Percentiles rank a stretch among this genome's conserved stretches.
These are phyloP conservation scores for Flaveria robusta DNA, from an alignment of 129 eudicot genomes.

Conservation along the genomic window DNA sequence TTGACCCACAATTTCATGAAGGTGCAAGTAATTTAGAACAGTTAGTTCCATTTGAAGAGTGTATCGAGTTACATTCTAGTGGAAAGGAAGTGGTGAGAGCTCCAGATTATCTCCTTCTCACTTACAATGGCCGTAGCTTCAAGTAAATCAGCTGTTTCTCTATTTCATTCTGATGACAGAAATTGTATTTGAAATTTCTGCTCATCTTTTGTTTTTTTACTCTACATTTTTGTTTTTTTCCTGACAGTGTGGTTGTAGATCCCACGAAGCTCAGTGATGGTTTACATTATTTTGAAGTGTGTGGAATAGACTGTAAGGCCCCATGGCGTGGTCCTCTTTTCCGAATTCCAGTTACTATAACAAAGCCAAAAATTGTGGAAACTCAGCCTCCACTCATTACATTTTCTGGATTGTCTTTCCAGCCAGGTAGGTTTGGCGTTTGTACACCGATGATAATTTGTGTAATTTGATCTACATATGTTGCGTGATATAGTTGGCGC, in stretches of 20 bases:
- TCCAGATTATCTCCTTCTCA: slow-evolving; percentile 90
- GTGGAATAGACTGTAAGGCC: slow-evolving; percentile 81
- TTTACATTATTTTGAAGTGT: slow-evolving; percentile 85
- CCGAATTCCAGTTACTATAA: slow-evolving; percentile 88
- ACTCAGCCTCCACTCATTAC: slow-evolving; percentile 66
- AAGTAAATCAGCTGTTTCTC: slow-evolving; percentile 56
- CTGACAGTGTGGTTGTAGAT: slow-evolving; percentile 82
- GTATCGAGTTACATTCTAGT: slow-evolving; percentile 76
- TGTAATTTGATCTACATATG: neutral
- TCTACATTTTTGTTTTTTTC: slow-evolving; percentile 14
- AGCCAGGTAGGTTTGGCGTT: slow-evolving; percentile 94
- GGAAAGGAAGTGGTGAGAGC: slow-evolving; percentile 72
- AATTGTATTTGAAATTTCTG: slow-evolving; percentile 6
- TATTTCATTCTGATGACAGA: slow-evolving; percentile 5
- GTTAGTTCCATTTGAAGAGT: slow-evolving; percentile 92
- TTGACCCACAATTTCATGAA: slow-evolving; percentile 89
- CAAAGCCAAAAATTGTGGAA: slow-evolving; percentile 71
- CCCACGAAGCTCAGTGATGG: slow-evolving; percentile 80
- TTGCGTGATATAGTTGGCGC: neutral
- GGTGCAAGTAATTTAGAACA: slow-evolving; percentile 94
- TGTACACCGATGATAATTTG: slow-evolving; percentile 10
- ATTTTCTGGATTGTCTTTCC: slow-evolving; percentile 72
- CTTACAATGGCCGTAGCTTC: slow-evolving; percentile 94
- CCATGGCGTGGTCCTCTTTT: slow-evolving; percentile 99
- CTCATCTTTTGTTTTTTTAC: neutral